Evolutionary conservation across 1,284 basidiomycete genomes (phyloP), one percentile per base, ranked within the genome.

Genomic region (Pascua guehoae): DNA sequence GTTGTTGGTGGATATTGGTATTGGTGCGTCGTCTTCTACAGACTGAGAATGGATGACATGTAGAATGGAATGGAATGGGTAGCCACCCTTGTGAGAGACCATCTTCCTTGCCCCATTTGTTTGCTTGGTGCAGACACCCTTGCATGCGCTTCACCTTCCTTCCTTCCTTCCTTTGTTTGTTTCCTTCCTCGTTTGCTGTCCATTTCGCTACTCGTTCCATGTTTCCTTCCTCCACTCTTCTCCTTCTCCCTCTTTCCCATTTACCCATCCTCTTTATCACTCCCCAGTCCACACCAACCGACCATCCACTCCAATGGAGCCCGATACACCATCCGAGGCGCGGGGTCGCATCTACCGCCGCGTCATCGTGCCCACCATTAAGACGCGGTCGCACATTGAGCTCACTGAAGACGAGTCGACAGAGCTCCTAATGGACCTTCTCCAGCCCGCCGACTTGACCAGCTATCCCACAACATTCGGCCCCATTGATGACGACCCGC

Each of bases 1-100:
- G 45, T 81, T 81, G 62, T 77, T 88, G 12, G 75, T 84, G 8
- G 82, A 86, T 63, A 82, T 86, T 76, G 86, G 87, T 0, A 84
- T 88, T 39, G 86, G 86, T 60, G 66, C 24, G 24, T 32, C 24
- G 24, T 32, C 24, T 32, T 32, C 24, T 32, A 32, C 24, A 32
- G 24, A 32, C 7, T 32, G 24, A 32, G 24, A 32, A 32, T 32
- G 24, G 24, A 32, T 32, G 24, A 7, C 7, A 32, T 32, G 24
- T 32, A 32, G 24, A 32, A 32, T 32, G 24, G 24, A n/a, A n/a
- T n/a, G n/a, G n/a, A n/a, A n/a, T n/a, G n/a, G n/a, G n/a, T n/a
- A n/a, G n/a, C n/a, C n/a, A n/a, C n/a, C n/a, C n/a, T n/a, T n/a
- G n/a, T n/a, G n/a, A n/a, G n/a, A n/a, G n/a, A n/a, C n/a, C n/a